Conservation (phyloP, 305 asterid genomes). For the Ilex paraguariensis region DNA sequence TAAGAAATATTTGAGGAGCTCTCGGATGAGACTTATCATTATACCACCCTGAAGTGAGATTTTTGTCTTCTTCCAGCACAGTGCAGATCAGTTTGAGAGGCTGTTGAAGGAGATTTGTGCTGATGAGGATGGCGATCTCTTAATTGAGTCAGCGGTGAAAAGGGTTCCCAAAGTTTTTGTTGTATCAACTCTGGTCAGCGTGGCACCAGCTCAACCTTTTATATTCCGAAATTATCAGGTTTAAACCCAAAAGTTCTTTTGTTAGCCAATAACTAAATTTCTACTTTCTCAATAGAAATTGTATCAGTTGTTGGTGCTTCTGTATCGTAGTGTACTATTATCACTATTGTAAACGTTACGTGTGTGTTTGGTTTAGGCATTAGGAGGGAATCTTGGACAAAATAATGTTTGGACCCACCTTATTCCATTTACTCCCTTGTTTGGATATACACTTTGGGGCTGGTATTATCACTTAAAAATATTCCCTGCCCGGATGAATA, state of each 20-base stretch:
- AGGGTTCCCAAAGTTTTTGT: slow-evolving; percentile 93
- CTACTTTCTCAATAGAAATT: slow-evolving; percentile 4
- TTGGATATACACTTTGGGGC: too few species aligned
- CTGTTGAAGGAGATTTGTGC: slow-evolving; percentile 95
- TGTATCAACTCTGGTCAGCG: slow-evolving; percentile 93
- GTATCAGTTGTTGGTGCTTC: slow-evolving; percentile 4
- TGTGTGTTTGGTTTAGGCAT: too few species aligned
- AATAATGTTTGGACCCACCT: too few species aligned
- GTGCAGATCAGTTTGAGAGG: slow-evolving; percentile 98
- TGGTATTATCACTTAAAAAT: too few species aligned
- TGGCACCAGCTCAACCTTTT: slow-evolving; percentile 96
- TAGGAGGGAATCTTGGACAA: too few species aligned
- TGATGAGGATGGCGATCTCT: slow-evolving; percentile 97
- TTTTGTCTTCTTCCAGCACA: slow-evolving; percentile 77
- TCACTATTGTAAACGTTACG: background rate
- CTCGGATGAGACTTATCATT: slow-evolving; percentile 1
- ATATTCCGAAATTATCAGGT: slow-evolving; percentile 99
- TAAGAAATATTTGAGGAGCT: too few species aligned
- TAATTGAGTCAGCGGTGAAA: slow-evolving; percentile 93
- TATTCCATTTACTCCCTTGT: too few species aligned
- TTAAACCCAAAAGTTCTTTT: slow-evolving; percentile 7
- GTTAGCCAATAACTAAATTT: slow-evolving; percentile 14
- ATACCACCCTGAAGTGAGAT: slow-evolving; percentile 16
- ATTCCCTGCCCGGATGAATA: too few species aligned
- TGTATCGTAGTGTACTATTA: background rate